Evolutionary conservation across 176 grass and related monocot species (phyloP).

Genomic region (Oryza nivara): DNA sequence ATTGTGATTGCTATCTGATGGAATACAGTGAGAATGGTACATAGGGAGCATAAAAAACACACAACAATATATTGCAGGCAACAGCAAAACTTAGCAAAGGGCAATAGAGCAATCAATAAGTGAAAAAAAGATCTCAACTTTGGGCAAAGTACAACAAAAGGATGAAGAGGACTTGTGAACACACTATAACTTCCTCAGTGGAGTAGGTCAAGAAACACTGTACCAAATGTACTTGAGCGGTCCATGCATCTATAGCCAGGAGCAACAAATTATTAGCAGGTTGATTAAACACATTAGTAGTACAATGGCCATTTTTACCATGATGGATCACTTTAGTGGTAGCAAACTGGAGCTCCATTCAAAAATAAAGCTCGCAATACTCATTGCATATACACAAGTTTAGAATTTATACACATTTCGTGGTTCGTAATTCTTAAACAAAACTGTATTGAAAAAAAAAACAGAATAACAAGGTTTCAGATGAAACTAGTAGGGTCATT

Average conservation of each 20-base stretch:
- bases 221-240: constrained; percentile 19
- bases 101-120: not conserved
- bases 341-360: constrained; percentile 36
- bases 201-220: constrained; percentile 1
- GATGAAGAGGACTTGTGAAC: not conserved
- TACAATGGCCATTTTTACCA: constrained; percentile 23
- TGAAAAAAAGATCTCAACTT: not conserved
- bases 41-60: not conserved
- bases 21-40: not conserved
- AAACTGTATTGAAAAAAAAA: constrained; percentile 30
- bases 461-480: constrained; percentile 29
- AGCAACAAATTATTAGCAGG: constrained; percentile 20
- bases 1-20: constrained; percentile 3
- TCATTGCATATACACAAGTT: constrained; percentile 33
- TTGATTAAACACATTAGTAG: constrained; percentile 23
- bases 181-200: not conserved
- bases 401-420: constrained; percentile 28
- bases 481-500: not conserved
- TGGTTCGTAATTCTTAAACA: constrained; percentile 23
- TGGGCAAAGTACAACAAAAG: constrained; percentile 8
- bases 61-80: constrained; percentile 6
- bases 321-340: not conserved
- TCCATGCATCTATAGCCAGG: not conserved
- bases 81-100: constrained; percentile 16
- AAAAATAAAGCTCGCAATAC: constrained; percentile 5